Conservation (phyloP, 225 moss, liverwort and hornwort genomes). For the Climacium dendroides region DNA sequence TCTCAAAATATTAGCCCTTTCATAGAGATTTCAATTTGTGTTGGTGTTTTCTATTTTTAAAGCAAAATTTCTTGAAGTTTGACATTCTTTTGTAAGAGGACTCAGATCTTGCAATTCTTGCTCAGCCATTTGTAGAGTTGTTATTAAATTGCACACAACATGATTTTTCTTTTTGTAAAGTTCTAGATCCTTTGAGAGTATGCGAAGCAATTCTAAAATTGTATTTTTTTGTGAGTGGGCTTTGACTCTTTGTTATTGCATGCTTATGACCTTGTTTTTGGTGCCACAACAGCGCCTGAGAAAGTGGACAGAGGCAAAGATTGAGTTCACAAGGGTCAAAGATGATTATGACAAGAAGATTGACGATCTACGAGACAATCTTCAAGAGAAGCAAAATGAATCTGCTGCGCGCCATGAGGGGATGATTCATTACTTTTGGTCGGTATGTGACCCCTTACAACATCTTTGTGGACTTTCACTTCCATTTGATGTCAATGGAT, state of each 20-base stretch:
- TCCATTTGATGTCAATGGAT: not conserved
- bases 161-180: not conserved
- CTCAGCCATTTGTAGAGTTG: not conserved
- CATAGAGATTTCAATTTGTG: not conserved
- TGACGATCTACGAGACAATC: constrained; percentile 25
- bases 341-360: constrained; percentile 12
- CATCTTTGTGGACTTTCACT: not conserved
- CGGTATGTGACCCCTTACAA: constrained; percentile 13
- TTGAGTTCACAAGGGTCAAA: constrained; percentile 12
- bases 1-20: not conserved
- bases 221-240: not conserved
- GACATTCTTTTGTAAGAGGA: not conserved
- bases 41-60: not conserved
- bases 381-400: constrained; percentile 51
- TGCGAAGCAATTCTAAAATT: not conserved
- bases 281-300: constrained; percentile 35
- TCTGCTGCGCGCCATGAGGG: constrained; percentile 53
- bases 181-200: not conserved
- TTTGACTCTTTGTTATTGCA: not conserved
- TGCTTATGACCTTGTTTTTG: not conserved
- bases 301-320: constrained; percentile 57
- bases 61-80: not conserved
- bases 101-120: not conserved
- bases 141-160: not conserved
- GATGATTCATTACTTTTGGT: constrained; percentile 46